Evolutionary conservation across 345 rosid genomes (phyloP).

Genomic region (Euphorbia lathyris): DNA sequence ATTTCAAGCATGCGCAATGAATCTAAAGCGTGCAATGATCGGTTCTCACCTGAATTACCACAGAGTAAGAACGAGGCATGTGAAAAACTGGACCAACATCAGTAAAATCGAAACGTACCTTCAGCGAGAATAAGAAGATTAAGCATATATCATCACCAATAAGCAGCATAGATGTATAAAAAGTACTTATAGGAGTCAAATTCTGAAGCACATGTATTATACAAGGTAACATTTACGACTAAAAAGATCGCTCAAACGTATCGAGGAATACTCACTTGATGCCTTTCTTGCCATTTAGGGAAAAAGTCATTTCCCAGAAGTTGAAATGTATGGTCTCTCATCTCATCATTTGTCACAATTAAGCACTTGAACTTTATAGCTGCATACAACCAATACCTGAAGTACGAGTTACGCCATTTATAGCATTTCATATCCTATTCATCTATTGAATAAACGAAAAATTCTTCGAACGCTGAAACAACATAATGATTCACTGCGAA

Average conservation of each 20-base stretch:
- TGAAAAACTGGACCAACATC: constrained; percentile 48
- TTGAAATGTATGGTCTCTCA: constrained; percentile 77
- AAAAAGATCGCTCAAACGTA: background rate
- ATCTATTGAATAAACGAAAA: constrained; percentile 3
- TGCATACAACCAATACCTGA: constrained; percentile 87
- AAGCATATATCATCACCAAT: constrained; percentile 2
- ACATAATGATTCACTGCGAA: too few relatives aligned
- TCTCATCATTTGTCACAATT: constrained; percentile 71
- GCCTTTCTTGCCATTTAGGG: constrained; percentile 80
- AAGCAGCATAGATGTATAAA: background rate
- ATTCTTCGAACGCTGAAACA: too few relatives aligned
- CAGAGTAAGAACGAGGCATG: constrained; percentile 64
- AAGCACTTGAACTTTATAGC: constrained; percentile 66
- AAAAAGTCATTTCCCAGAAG: constrained; percentile 71
- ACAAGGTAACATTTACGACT: background rate
- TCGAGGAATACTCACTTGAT: constrained; percentile 48
- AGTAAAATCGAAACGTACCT: constrained; percentile 58
- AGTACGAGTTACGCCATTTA: constrained; percentile 28
- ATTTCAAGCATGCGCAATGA: background rate
- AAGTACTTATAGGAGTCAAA: background rate
- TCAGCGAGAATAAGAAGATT: constrained; percentile 10
- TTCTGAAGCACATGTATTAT: constrained; percentile 1
- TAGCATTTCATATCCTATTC: constrained; percentile 16
- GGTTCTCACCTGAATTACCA: constrained; percentile 54
- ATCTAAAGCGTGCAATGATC: constrained; percentile 1